These are phyloP conservation scores for Glaciozyma martinii DNA, from an alignment of 768 basidiomycete genomes.

Conservation along the genomic window DNA sequence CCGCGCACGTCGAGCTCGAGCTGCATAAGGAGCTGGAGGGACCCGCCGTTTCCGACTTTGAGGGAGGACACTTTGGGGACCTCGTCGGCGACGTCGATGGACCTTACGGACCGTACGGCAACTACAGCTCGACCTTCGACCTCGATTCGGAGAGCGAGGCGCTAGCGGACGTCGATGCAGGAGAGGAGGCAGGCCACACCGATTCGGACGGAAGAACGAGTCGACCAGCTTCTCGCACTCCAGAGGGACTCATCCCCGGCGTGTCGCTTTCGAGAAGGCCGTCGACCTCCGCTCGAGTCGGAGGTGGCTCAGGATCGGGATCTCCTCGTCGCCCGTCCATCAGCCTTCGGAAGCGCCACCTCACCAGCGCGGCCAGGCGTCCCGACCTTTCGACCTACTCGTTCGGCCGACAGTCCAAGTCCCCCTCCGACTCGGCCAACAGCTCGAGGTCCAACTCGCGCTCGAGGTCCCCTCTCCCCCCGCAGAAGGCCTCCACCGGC, in stretches of 20 bases:
- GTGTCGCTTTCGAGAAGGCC: neutral
- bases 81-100: slow-evolving; percentile 14
- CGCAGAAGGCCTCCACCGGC: slow-evolving; percentile 4
- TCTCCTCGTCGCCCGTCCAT: slow-evolving; percentile 26
- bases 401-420: slow-evolving; percentile 7
- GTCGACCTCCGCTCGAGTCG: neutral
- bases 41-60: no score
- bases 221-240: slow-evolving; percentile 19
- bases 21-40: slow-evolving; percentile 60
- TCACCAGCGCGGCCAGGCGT: slow-evolving; percentile 23
- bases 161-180: slow-evolving; percentile 13
- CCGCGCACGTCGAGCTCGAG: slow-evolving; percentile 84
- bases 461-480: slow-evolving; percentile 67
- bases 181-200: slow-evolving; percentile 7
- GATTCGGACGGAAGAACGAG: slow-evolving; percentile 29
- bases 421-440: slow-evolving; percentile 11
- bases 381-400: slow-evolving; percentile 17
- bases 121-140: slow-evolving; percentile 8
- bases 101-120: slow-evolving; percentile 10
- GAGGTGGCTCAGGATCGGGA: neutral
- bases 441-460: slow-evolving; percentile 83
- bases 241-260: slow-evolving; percentile 1
- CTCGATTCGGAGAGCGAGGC: slow-evolving; percentile 27
- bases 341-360: slow-evolving; percentile 19
- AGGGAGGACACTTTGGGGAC: slow-evolving; percentile 12